phyloP scores from a whole-genome alignment of 129 eudicot genomes.

The Rutidosis leptorrhynchoides region DNA sequence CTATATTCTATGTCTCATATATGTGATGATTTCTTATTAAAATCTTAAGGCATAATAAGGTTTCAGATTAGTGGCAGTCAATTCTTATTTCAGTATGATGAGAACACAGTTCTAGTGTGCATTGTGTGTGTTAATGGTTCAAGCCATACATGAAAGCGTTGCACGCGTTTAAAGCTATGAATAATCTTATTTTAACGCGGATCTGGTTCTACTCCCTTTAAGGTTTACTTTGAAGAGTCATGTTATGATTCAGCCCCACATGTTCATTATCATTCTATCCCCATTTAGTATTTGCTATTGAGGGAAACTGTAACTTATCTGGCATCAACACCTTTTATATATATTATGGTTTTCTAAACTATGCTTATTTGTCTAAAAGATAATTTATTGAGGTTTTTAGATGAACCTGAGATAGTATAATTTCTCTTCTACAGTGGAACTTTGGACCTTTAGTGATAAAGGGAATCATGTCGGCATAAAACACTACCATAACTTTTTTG shows the following conservation, averaged over 20 bases:
- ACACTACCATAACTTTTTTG: not conserved
- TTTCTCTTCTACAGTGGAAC: not conserved
- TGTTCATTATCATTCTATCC: not conserved
- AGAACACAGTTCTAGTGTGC: conserved; percentile 8
- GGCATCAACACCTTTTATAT: not conserved
- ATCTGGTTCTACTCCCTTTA: not conserved
- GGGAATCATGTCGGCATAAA: not conserved
- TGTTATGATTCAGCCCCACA: not conserved
- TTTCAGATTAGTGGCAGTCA: conserved; percentile 14
- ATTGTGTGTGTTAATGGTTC: not conserved
- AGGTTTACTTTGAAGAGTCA: not conserved
- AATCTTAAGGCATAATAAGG: not conserved
- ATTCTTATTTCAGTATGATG: not conserved
- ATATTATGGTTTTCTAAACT: not conserved
- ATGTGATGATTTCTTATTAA: not conserved
- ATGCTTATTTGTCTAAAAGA: not conserved
- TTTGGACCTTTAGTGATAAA: not conserved
- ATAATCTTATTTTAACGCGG: not conserved
- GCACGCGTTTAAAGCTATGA: not conserved
- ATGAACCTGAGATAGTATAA: not conserved
- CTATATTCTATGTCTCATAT: not conserved
- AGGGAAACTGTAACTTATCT: not conserved
- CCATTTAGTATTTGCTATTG: not conserved
- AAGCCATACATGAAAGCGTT: not conserved
- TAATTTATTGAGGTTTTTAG: not conserved